These are phyloP conservation scores for Dactylorhiza incarnata DNA, from an alignment of 106 monocot genomes.

Conservation along the genomic window DNA sequence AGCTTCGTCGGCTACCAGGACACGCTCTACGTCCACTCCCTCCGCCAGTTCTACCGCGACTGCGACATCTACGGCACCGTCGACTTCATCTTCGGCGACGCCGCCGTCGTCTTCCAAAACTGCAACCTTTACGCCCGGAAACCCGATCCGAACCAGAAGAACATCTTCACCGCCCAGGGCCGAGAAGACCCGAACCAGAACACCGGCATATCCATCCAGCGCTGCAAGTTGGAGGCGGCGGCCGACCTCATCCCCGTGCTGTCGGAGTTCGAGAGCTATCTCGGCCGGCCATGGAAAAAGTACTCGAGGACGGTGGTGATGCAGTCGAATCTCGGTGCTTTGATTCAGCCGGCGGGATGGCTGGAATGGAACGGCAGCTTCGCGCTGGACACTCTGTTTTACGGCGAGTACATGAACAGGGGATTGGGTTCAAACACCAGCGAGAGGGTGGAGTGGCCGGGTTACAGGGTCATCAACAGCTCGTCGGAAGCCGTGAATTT, in stretches of 20 bases:
- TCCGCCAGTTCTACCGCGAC: too few relatives aligned
- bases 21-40: conserved; percentile 22
- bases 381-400: conserved; percentile 54
- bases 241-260: conserved; percentile 34
- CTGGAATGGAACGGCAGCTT: conserved; percentile 53
- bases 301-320: conserved; percentile 65
- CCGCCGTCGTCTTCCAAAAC: conserved; percentile 46
- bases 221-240: conserved; percentile 47
- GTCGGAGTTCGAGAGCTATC: conserved; percentile 31
- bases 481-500: conserved; percentile 34
- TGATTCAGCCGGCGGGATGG: conserved; percentile 63
- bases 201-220: conserved; percentile 66
- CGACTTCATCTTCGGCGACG: conserved; percentile 28
- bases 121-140: conserved; percentile 60
- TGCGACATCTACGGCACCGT: too few relatives aligned
- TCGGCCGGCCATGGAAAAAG: conserved; percentile 65
- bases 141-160: conserved; percentile 51
- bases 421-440: conserved; percentile 46
- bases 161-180: conserved; percentile 66
- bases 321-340: conserved; percentile 31
- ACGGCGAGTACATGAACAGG: conserved; percentile 50
- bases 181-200: conserved; percentile 71
- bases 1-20: conserved; percentile 84
- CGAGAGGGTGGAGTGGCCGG: conserved; percentile 39
- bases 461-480: conserved; percentile 36